Evolutionary conservation across 2,329 filamentous ascomycete species (phyloP).

Genomic region (Diplodia seriata): DNA sequence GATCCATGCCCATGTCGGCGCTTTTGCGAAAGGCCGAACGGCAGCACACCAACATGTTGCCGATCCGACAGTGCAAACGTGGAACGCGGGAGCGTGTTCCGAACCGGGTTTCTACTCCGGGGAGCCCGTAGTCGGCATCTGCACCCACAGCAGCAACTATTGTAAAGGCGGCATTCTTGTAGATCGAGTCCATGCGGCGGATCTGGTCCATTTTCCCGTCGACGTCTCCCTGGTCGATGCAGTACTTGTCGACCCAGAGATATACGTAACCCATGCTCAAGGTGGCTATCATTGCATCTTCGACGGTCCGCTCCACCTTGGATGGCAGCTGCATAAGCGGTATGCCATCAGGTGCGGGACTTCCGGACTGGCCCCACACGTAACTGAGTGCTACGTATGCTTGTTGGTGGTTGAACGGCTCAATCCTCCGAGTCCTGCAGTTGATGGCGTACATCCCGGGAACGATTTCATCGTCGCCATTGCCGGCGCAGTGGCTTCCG

Average conservation of each 20-base stretch:
- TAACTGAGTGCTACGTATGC: not conserved
- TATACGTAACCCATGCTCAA: conserved; percentile 34
- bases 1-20: no score
- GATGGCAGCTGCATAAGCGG: not conserved
- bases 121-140: not conserved
- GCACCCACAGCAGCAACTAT: not conserved
- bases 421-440: not conserved
- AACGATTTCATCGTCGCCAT: not conserved
- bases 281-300: conserved; percentile 34
- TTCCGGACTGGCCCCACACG: not conserved
- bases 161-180: not conserved
- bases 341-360: not conserved
- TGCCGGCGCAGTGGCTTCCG: not conserved
- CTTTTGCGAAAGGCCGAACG: not conserved
- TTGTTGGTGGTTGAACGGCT: not conserved
- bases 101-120: not conserved
- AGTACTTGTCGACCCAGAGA: conserved; percentile 40
- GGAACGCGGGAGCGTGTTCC: not conserved
- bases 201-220: conserved; percentile 30
- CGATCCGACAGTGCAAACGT: not conserved
- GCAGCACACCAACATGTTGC: not conserved
- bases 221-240: conserved; percentile 37
- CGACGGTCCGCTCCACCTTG: conserved; percentile 20
- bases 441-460: not conserved
- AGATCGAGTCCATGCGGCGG: conserved; percentile 32